Evolutionary conservation across 202 grass and related monocot genomes (phyloP), one percentile per base, ranked within the genome.

Genomic region (Cymbopogon flexuosus): DNA sequence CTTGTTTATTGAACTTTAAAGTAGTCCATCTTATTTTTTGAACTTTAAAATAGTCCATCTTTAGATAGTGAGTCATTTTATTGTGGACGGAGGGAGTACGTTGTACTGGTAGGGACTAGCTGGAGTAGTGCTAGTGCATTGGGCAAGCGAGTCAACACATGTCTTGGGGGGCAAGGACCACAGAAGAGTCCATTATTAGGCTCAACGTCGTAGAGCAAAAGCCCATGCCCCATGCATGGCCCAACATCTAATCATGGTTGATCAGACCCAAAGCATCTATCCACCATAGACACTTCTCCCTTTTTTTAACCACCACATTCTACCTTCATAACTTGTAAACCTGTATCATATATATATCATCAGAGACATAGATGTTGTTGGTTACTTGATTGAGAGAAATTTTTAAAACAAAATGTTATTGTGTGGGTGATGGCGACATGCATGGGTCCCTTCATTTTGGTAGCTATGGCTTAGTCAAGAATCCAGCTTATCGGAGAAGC

Each of bases 121-220:
- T 10, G n/a, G 2, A 30, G 22, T 4, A 56, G 42, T 45, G 42
- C 42, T 56, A 31, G 45, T 33, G 8, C 68, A 34, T 46, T 30
- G 41, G 4, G 1, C 80, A 63, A 63, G 43, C 14, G 51, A 62
- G 74, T 84, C 35, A 73, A 73, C 68, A 58, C 13, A 18, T 8
- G 1, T 0, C 6, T 65, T 56, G 30, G 9, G n/a, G n/a, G 7
- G 37, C 1, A 16, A 59, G 64, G 49, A 59, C 81, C 56, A 18
- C 24, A 10, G 22, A 86, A 80, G 51, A 51, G 30, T 74, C 62
- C 51, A 86, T 81, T 81, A 39, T 68, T 68, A 86, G 77, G 40
- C 78, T 86, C 78, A 86, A 81, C 24, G 34, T 10, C 37, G 68
- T 37, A 19, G 51, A 29, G 18, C 0, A 74, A 80, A 79, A 36